phyloP scores from a whole-genome alignment of 148 eudicot genomes.

The Camellia lanceoleosa region DNA sequence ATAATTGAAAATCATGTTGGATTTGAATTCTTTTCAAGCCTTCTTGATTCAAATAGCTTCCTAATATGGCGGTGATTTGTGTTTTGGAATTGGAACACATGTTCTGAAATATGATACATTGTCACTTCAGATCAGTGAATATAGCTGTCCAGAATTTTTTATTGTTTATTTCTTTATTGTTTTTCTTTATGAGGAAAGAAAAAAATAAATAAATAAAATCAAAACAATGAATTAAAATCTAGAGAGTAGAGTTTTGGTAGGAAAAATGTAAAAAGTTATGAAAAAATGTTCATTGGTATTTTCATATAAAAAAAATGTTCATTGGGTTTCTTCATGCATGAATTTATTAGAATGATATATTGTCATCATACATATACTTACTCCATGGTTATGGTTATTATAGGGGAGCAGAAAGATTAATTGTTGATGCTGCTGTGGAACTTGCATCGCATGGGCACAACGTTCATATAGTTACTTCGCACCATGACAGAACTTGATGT shows the following conservation, averaged over 20 bases:
- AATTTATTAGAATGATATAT: background rate
- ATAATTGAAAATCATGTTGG: background rate
- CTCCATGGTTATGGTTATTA: background rate
- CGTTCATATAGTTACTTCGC: conserved; percentile 82
- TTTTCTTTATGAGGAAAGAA: background rate
- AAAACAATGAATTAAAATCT: background rate
- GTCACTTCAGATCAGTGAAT: background rate
- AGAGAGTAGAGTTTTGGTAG: background rate
- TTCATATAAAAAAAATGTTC: background rate
- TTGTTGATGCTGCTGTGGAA: conserved; percentile 94
- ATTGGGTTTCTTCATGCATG: background rate
- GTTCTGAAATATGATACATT: background rate
- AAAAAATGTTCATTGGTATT: no score
- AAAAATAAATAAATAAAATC: background rate
- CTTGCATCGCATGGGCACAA: conserved; percentile 76
- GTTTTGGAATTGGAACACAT: background rate
- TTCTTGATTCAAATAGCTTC: background rate
- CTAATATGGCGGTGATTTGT: background rate
- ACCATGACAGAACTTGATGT: conserved; percentile 81
- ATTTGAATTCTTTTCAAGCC: background rate
- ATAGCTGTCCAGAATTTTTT: background rate
- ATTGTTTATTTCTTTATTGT: no score
- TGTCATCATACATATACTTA: background rate
- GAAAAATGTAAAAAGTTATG: background rate
- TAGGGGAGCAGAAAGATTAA: conserved; percentile 98